Conservation (phyloP, 1,284 basidiomycete genomes). For the Golubevia sp. region DNA sequence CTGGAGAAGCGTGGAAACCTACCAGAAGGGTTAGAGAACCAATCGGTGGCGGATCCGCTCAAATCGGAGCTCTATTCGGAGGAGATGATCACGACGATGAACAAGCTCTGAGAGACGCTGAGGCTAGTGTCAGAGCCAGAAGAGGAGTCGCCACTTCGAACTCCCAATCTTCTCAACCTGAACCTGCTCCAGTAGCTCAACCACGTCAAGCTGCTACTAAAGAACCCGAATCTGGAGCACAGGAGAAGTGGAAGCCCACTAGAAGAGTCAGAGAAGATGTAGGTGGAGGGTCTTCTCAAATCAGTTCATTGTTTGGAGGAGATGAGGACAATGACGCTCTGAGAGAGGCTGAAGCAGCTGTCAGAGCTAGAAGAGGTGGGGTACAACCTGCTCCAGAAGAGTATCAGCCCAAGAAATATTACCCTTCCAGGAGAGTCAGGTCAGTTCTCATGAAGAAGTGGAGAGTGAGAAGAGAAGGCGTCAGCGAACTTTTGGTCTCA, state of each 20-base stretch:
- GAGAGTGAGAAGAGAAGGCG: too few relatives aligned
- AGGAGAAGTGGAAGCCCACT: slow-evolving; percentile 18
- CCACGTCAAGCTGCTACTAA: too few relatives aligned
- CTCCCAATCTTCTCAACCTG: neutral
- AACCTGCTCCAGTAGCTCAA: neutral
- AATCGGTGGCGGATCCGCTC: slow-evolving; percentile 31
- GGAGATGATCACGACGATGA: slow-evolving; percentile 14
- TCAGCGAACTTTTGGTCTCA: neutral
- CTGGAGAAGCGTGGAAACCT: slow-evolving; percentile 41
- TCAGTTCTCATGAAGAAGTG: too few relatives aligned
- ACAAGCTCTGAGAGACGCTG: neutral
- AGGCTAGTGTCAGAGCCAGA: neutral
- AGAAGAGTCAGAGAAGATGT: slow-evolving; percentile 43
- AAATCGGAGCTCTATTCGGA: slow-evolving; percentile 41
- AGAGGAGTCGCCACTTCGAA: neutral
- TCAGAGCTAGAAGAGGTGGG: neutral
- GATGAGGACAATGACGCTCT: slow-evolving; percentile 14
- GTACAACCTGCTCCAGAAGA: neutral
- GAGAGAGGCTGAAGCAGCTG: neutral
- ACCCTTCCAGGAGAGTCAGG: neutral
- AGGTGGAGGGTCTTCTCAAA: slow-evolving; percentile 31
- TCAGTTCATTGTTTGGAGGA: slow-evolving; percentile 33
- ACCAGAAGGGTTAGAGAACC: slow-evolving; percentile 46
- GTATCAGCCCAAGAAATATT: neutral
- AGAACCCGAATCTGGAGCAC: neutral